These are phyloP conservation scores for Gnaphalium uliginosum DNA, from an alignment of 129 eudicot species.

Conservation along the genomic window DNA sequence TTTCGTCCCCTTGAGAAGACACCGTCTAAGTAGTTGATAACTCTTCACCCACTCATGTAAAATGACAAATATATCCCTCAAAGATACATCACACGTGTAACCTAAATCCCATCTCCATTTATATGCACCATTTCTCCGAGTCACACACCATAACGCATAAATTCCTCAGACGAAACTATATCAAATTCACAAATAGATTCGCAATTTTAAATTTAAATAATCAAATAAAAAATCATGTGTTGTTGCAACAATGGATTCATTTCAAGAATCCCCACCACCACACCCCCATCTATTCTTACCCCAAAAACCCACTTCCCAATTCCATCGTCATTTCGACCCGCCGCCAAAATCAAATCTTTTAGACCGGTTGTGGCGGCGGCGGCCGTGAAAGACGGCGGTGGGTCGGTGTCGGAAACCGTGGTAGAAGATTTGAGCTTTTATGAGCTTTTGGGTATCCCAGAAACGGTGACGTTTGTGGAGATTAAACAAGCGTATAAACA, in stretches of 20 bases:
- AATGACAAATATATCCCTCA: neutral
- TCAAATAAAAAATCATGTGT: conserved; percentile 15
- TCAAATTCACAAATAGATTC: neutral
- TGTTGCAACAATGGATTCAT: conserved; percentile 34
- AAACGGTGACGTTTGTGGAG: conserved; percentile 57
- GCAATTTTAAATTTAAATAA: too few relatives aligned
- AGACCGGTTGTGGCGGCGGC: conserved; percentile 20
- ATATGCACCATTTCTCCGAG: neutral
- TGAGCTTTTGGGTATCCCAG: conserved; percentile 74
- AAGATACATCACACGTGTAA: neutral
- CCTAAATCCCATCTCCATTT: neutral
- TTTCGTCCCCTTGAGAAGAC: too few relatives aligned
- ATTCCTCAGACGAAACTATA: neutral
- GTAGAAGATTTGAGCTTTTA: conserved; percentile 49
- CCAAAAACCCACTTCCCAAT: conserved; percentile 26
- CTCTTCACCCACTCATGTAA: neutral
- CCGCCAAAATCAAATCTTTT: conserved; percentile 4
- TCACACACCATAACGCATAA: neutral
- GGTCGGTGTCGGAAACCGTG: conserved; percentile 19
- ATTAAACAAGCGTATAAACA: conserved; percentile 90
- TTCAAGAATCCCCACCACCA: conserved; percentile 35
- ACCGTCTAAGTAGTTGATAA: neutral
- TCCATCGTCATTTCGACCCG: conserved; percentile 7
- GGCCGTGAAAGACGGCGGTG: conserved; percentile 24
- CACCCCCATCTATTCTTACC: conserved; percentile 17